phyloP scores from a whole-genome alignment of 768 basidiomycete genomes.

The Leccinum fibrillosum region DNA sequence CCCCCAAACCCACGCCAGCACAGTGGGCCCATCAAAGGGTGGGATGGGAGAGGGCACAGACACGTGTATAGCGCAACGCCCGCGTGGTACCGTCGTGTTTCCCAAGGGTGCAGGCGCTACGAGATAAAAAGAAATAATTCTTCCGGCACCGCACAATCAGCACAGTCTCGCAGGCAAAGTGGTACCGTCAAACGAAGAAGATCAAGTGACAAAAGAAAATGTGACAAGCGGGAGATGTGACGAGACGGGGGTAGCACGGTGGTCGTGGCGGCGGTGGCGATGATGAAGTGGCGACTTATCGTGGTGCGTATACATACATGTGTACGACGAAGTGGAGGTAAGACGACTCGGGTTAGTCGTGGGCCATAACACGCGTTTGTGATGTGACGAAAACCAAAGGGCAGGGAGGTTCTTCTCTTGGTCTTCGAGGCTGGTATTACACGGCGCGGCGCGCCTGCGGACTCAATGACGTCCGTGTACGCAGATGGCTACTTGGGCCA shows the following conservation, averaged over 20 bases:
- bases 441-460: neutral
- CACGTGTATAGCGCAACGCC: slow-evolving; percentile 4
- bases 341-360: neutral
- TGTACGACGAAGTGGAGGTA: neutral
- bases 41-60: neutral
- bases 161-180: neutral
- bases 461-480: neutral
- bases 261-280: neutral
- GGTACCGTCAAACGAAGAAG: neutral
- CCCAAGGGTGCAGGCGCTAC: neutral
- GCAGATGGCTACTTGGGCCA: neutral
- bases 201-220: neutral
- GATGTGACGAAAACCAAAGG: neutral
- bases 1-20: neutral
- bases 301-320: neutral
- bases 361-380: neutral
- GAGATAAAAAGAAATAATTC: neutral
- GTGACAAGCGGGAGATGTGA: neutral
- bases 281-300: neutral
- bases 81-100: neutral
- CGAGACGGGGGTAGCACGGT: slow-evolving; percentile 2
- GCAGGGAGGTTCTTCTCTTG: neutral
- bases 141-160: slow-evolving; percentile 5
- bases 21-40: neutral
- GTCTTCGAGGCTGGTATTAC: neutral